Conservation (phyloP, 306 rosid species). For the Hippophae rhamnoides region DNA sequence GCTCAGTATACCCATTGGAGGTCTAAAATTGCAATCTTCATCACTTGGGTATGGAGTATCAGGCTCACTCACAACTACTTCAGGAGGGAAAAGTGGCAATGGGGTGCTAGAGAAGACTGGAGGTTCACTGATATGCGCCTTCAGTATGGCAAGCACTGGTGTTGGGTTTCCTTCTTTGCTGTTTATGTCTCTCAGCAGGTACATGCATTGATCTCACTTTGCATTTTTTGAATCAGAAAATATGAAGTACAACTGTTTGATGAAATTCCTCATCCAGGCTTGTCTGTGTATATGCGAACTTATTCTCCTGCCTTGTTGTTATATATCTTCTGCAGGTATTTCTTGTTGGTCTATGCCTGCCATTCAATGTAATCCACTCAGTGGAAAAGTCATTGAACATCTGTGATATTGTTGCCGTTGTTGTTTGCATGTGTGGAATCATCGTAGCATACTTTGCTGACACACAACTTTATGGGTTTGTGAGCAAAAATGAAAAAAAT, state of each 20-base stretch:
- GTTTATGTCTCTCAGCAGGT: constrained; percentile 89
- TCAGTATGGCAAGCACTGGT: constrained; percentile 69
- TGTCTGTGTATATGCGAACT: constrained; percentile 4
- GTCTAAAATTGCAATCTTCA: constrained; percentile 40
- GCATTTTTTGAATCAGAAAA: not conserved
- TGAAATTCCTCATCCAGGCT: constrained; percentile 18
- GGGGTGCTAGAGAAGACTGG: constrained; percentile 96
- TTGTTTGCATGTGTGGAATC: constrained; percentile 46
- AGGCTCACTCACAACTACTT: constrained; percentile 83
- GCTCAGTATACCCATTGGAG: constrained; percentile 55
- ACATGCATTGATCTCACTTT: not conserved
- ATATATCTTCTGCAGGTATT: constrained; percentile 43
- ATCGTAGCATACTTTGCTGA: constrained; percentile 71
- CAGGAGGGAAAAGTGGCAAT: constrained; percentile 78
- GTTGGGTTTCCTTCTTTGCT: constrained; percentile 85
- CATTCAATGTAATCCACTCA: constrained; percentile 59
- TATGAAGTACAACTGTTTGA: constrained; percentile 14
- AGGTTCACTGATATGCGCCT: constrained; percentile 71
- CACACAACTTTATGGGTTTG: constrained; percentile 62
- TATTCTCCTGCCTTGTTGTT: not conserved
- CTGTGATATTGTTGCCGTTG: constrained; percentile 52
- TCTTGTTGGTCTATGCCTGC: constrained; percentile 59
- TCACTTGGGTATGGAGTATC: constrained; percentile 75
- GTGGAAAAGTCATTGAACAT: constrained; percentile 48
- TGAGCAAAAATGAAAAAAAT: constrained; percentile 49